phyloP scores from a whole-genome alignment of 2,329 filamentous ascomycete species.

The Periconia macrospinosa region DNA sequence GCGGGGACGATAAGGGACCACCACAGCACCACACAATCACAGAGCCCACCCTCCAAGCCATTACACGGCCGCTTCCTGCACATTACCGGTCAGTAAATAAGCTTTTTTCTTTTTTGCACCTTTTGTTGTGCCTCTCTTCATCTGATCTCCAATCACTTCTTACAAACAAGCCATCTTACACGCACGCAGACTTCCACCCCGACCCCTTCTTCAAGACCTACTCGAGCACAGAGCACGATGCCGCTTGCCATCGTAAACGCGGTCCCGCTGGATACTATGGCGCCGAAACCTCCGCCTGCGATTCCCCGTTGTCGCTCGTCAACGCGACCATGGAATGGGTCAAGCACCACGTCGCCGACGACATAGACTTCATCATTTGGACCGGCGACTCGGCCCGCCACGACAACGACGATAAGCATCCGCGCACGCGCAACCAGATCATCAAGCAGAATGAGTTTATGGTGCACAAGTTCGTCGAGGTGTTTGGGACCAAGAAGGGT shows the following conservation, averaged over 20 bases:
- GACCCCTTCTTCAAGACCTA: conserved; percentile 84
- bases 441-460: conserved; percentile 74
- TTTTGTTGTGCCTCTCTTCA: not conserved
- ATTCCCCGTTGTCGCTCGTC: conserved; percentile 76
- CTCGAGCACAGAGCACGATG: conserved; percentile 67
- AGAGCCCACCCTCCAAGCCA: conserved; percentile 11
- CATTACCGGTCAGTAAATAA: conserved; percentile 69
- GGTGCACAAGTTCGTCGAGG: conserved; percentile 73
- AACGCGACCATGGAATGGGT: conserved; percentile 94
- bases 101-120: not conserved
- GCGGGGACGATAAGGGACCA: conserved; percentile 8
- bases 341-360: conserved; percentile 70
- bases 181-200: conserved; percentile 77
- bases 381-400: conserved; percentile 89
- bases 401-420: conserved; percentile 80
- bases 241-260: conserved; percentile 76
- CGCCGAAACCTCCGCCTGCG: conserved; percentile 84
- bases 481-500: conserved; percentile 64
- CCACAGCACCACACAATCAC: conserved; percentile 4
- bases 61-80: conserved; percentile 75
- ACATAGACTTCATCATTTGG: conserved; percentile 89
- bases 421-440: conserved; percentile 76
- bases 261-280: conserved; percentile 82
- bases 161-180: too few species aligned
- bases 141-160: conserved; percentile 6